Percentiles rank a stretch among this genome's conserved stretches.
Evolutionary conservation across 2,329 filamentous ascomycete genomes (phyloP).

Genomic region (Arachnopeziza araneosa): DNA sequence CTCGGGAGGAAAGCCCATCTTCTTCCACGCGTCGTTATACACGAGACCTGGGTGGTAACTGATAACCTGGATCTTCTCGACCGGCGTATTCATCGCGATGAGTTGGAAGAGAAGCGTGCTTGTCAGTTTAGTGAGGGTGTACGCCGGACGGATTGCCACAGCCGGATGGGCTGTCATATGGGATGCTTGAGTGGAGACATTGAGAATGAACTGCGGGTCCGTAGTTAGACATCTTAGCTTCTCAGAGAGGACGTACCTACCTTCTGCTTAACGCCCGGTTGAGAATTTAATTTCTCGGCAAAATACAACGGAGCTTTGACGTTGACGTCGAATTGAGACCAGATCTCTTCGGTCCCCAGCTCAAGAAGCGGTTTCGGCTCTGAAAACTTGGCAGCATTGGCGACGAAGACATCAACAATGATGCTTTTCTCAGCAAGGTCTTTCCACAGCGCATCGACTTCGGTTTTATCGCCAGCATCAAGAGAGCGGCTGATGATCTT

Average conservation of each 20-base stretch:
- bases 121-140: background rate
- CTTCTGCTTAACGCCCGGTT: constrained; percentile 1
- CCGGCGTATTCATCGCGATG: background rate
- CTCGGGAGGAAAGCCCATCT: background rate
- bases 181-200: background rate
- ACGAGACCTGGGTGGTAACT: background rate
- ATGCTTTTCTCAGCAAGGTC: background rate
- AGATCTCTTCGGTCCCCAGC: background rate
- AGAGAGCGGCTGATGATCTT: background rate
- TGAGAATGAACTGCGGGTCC: background rate
- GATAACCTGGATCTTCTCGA: constrained; percentile 1
- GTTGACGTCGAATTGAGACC: constrained; percentile 1
- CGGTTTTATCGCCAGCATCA: background rate
- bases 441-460: background rate
- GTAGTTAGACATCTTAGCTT: background rate
- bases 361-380: background rate
- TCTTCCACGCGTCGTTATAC: background rate
- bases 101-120: background rate
- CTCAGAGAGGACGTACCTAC: background rate
- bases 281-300: background rate
- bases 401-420: constrained; percentile 1
- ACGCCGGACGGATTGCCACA: background rate
- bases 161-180: background rate
- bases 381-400: constrained; percentile 2
- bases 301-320: background rate